Evolutionary conservation across 495 filamentous ascomycete genomes (phyloP).

Genomic region (Clavariopsis aquatica): DNA sequence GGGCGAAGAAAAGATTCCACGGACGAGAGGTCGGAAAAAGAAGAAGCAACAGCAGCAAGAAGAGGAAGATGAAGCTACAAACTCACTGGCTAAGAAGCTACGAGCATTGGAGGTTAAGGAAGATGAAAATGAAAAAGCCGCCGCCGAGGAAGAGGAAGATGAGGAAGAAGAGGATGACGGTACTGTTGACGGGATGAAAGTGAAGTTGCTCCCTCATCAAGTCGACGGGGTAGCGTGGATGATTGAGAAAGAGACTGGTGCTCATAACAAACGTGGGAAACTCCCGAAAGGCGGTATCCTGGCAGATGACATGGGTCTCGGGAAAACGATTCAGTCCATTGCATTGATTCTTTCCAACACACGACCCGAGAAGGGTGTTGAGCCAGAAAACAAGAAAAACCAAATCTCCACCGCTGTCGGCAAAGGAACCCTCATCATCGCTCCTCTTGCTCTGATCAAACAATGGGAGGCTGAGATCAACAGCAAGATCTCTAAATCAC

Average conservation of each 20-base stretch:
- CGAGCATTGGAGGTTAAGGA: conserved; percentile 57
- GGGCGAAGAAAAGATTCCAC: conserved; percentile 64
- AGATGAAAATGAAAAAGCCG: conserved; percentile 39
- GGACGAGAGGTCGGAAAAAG: conserved; percentile 56
- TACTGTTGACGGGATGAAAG: conserved; percentile 77
- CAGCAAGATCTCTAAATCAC: conserved; percentile 67
- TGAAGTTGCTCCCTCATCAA: conserved; percentile 88
- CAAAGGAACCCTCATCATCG: conserved; percentile 85
- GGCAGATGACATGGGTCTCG: conserved; percentile 84
- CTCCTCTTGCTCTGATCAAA: conserved; percentile 91
- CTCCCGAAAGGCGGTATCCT: conserved; percentile 84
- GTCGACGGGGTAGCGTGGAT: conserved; percentile 92
- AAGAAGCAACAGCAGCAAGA: conserved; percentile 42
- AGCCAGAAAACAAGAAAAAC: conserved; percentile 51
- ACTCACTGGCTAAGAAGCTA: conserved; percentile 61
- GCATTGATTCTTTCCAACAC: conserved; percentile 79
- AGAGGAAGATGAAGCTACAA: conserved; percentile 45
- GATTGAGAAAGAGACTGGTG: conserved; percentile 81
- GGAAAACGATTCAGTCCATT: conserved; percentile 82
- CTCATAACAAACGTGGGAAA: conserved; percentile 69
- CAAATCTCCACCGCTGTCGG: conserved; percentile 64
- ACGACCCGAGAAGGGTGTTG: conserved; percentile 59
- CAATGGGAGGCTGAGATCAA: conserved; percentile 96
- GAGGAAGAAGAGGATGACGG: conserved; percentile 72
- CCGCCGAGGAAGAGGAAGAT: conserved; percentile 54